These are phyloP conservation scores for Aureobasidium sp. DNA, from an alignment of 2,329 filamentous ascomycete species.

Conservation along the genomic window DNA sequence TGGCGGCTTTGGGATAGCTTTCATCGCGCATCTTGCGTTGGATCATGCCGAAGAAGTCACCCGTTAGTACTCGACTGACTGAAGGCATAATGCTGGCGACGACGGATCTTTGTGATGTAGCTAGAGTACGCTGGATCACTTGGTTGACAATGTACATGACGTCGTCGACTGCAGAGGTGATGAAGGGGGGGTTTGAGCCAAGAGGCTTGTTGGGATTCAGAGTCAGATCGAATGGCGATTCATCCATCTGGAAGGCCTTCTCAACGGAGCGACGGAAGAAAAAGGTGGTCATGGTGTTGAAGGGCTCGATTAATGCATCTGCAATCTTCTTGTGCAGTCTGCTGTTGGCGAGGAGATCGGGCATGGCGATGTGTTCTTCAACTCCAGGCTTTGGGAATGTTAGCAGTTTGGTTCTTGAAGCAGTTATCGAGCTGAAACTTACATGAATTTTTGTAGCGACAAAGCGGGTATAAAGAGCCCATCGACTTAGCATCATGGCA, in stretches of 20 bases:
- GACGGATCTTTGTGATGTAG: constrained; percentile 74
- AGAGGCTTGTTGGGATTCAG: constrained; percentile 65
- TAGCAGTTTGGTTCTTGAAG: neutral
- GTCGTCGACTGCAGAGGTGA: constrained; percentile 92
- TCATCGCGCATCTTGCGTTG: constrained; percentile 98
- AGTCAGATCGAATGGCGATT: constrained; percentile 70
- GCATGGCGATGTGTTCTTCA: constrained; percentile 47
- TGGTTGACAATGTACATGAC: constrained; percentile 99
- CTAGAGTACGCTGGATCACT: constrained; percentile 75
- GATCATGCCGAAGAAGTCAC: constrained; percentile 93
- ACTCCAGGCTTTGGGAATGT: neutral
- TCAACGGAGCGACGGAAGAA: constrained; percentile 95
- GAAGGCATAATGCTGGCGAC: constrained; percentile 70
- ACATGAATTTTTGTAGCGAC: constrained; percentile 70
- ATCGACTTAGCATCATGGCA: constrained; percentile 82
- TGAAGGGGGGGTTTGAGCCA: constrained; percentile 73
- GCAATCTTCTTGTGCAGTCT: constrained; percentile 72
- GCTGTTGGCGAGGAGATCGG: constrained; percentile 68
- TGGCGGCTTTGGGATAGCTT: constrained; percentile 71
- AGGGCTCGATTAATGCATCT: constrained; percentile 65
- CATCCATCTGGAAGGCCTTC: constrained; percentile 94
- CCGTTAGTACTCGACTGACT: constrained; percentile 68
- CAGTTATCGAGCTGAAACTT: constrained; percentile 27
- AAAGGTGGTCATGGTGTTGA: constrained; percentile 89
- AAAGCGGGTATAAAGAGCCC: constrained; percentile 88